Evolutionary conservation across 1,284 basidiomycete species (phyloP).

Genomic region (Cystobasidium pallidum): DNA sequence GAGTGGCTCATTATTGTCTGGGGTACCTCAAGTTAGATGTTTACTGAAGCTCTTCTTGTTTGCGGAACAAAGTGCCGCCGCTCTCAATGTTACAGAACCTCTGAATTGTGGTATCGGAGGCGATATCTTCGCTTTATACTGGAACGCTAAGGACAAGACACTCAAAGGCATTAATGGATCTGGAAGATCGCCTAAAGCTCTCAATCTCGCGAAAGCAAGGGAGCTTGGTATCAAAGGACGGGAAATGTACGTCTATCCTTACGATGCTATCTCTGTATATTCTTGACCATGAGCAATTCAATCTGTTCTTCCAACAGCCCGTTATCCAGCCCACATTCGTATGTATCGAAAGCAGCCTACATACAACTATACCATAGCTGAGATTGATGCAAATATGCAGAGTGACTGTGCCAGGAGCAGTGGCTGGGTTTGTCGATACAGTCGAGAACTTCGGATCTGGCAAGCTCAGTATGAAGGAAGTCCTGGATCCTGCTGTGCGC

Average conservation of each 20-base stretch:
- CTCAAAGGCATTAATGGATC: slow-evolving; percentile 86
- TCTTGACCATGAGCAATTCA: no score
- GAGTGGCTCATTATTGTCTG: background rate
- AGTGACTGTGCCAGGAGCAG: slow-evolving; percentile 91
- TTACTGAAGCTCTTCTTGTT: background rate
- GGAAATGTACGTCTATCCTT: slow-evolving; percentile 52
- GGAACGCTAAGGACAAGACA: slow-evolving; percentile 61
- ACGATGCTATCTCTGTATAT: no score
- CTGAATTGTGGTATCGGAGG: slow-evolving; percentile 43
- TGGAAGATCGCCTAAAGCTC: slow-evolving; percentile 77
- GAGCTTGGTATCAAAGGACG: slow-evolving; percentile 69
- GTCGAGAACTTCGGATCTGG: slow-evolving; percentile 80
- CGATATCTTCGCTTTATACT: slow-evolving; percentile 43
- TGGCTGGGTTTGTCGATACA: slow-evolving; percentile 91
- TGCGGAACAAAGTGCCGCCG: slow-evolving; percentile 25
- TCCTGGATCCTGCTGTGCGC: slow-evolving; percentile 69
- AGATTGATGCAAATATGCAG: slow-evolving; percentile 31
- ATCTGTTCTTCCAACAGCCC: slow-evolving; percentile 14
- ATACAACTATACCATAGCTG: background rate
- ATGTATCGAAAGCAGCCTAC: slow-evolving; percentile 1
- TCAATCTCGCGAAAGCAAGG: slow-evolving; percentile 74
- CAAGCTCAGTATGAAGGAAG: slow-evolving; percentile 74
- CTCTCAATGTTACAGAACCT: slow-evolving; percentile 44
- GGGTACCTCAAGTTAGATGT: no score
- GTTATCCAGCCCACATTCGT: slow-evolving; percentile 49